A percentile compares a stretch with the other conserved stretches of the same genome.
Conservation (phyloP, 2,329 filamentous ascomycete species). For the Stachybotrys elegans region DNA sequence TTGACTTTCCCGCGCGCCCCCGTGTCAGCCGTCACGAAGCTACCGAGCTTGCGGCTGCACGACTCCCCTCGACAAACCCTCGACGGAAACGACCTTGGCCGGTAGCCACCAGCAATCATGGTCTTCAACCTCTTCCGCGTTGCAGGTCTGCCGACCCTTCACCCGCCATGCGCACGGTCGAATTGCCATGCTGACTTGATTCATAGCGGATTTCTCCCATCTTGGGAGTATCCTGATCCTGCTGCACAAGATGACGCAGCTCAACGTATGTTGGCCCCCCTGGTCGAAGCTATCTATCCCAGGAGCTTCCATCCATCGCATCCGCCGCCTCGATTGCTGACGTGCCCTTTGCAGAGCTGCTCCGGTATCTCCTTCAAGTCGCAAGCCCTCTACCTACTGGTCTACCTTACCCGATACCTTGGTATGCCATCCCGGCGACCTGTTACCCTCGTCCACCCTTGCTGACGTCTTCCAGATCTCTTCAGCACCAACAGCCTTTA, state of each 20-base stretch:
- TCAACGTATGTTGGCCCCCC: conserved; percentile 62
- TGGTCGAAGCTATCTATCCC: too few species aligned
- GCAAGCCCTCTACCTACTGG: conserved; percentile 88
- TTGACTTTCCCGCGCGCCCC: too few species aligned
- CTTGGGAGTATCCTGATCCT: conserved; percentile 90
- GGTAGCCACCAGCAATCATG: conserved; percentile 29
- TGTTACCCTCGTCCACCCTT: not conserved
- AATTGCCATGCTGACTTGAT: conserved; percentile 15
- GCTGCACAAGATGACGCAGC: conserved; percentile 91
- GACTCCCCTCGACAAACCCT: too few species aligned
- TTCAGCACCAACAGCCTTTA: conserved; percentile 82
- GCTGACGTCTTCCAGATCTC: conserved; percentile 55
- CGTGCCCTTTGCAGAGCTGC: conserved; percentile 65
- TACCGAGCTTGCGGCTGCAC: too few species aligned
- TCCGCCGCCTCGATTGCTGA: conserved; percentile 12
- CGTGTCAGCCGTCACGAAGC: too few species aligned
- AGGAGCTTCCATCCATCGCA: conserved; percentile 1
- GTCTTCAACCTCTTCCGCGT: conserved; percentile 55
- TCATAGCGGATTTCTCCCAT: conserved; percentile 87
- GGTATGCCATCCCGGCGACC: conserved; percentile 39
- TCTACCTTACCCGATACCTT: conserved; percentile 91
- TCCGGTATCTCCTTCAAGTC: conserved; percentile 98
- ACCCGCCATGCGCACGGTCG: conserved; percentile 1
- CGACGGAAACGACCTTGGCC: too few species aligned
- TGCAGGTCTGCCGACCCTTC: conserved; percentile 37